These are phyloP conservation scores for Litchi chinensis DNA, from an alignment of 345 rosid genomes.

Conservation along the genomic window DNA sequence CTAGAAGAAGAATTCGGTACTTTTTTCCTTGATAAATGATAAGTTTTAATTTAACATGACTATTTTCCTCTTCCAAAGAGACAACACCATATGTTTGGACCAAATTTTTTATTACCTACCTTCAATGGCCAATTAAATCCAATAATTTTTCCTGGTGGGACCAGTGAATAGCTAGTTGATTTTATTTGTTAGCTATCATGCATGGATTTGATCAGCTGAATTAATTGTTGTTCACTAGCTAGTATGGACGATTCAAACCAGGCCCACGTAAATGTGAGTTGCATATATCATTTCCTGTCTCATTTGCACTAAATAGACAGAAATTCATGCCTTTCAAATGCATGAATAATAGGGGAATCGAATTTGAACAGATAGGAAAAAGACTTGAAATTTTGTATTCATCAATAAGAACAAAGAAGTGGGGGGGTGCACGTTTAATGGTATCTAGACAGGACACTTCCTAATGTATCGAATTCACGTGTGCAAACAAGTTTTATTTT, in stretches of 20 bases:
- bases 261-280: slow-evolving; percentile 26
- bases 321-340: not conserved
- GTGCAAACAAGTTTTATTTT: not conserved
- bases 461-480: not conserved
- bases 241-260: slow-evolving; percentile 20
- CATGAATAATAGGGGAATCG: slow-evolving; percentile 9
- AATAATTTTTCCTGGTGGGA: slow-evolving; percentile 24
- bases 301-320: slow-evolving; percentile 15
- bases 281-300: slow-evolving; percentile 12
- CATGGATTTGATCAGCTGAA: slow-evolving; percentile 7
- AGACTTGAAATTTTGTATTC: slow-evolving; percentile 12
- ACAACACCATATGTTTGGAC: slow-evolving; percentile 31
- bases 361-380: slow-evolving; percentile 7
- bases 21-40: not conserved
- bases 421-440: not conserved
- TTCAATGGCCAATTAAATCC: slow-evolving; percentile 18
- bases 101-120: slow-evolving; percentile 24
- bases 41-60: slow-evolving; percentile 1
- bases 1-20: too few relatives aligned
- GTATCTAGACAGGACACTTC: not conserved
- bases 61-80: slow-evolving; percentile 12
- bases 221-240: slow-evolving; percentile 24
- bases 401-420: slow-evolving; percentile 7
- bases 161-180: slow-evolving; percentile 21
- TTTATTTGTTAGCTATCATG: slow-evolving; percentile 12